These are phyloP conservation scores for Botryotinia convoluta DNA, from an alignment of 2,329 filamentous ascomycete genomes.

Conservation along the genomic window DNA sequence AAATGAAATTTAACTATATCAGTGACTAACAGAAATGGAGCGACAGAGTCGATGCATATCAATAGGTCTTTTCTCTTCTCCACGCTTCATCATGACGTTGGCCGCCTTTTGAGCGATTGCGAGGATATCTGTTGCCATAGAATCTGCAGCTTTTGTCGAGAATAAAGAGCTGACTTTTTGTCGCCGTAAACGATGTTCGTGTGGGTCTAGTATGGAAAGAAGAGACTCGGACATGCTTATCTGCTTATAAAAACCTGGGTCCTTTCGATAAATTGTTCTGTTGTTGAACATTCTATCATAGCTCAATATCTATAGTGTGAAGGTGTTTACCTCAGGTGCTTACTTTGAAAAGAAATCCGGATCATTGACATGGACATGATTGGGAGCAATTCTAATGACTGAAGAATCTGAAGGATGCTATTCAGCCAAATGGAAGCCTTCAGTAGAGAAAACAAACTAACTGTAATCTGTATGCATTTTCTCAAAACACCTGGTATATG, in stretches of 20 bases:
- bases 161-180: slow-evolving; percentile 9
- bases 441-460: not conserved
- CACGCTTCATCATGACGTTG: not conserved
- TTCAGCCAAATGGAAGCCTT: not conserved
- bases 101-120: not conserved
- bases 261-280: not conserved
- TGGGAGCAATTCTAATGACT: slow-evolving; percentile 1
- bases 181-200: not conserved
- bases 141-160: not conserved
- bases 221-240: not conserved
- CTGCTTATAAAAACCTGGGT: not conserved
- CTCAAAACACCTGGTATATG: not conserved
- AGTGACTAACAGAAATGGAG: not conserved
- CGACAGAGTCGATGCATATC: slow-evolving; percentile 1
- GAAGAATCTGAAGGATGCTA: not conserved
- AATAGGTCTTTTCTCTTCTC: not conserved
- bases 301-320: not conserved
- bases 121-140: not conserved
- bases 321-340: not conserved
- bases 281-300: not conserved
- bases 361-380: slow-evolving; percentile 8
- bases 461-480: not conserved
- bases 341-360: not conserved
- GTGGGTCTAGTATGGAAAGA: not conserved
- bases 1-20: too few species aligned